Evolutionary conservation across 495 filamentous ascomycete species (phyloP), one percentile per base, ranked within the genome.

Genomic region (Lepidopterella palustris): DNA sequence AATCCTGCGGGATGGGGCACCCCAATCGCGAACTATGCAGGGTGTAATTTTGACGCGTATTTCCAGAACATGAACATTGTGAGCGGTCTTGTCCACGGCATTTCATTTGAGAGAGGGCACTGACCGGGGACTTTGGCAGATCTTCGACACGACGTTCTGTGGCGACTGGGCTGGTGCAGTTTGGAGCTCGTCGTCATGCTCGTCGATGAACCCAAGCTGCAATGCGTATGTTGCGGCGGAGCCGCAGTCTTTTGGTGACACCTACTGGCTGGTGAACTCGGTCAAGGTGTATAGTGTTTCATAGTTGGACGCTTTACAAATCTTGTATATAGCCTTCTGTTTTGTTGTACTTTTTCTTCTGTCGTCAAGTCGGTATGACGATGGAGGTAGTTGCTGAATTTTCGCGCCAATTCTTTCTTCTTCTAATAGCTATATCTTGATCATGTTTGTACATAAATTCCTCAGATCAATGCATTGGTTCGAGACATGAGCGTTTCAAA

Each of bases 31-130:
- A 66, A 63, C 27, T 71, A 60, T 62, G 58, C 67, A 0, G 69
- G 64, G 0, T 72, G 70, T 56, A 53, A 68, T 49, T 70, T 66
- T 47, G 61, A 63, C 27, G 57, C 53, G 11, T 58, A 68, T 45
- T 70, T 72, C 45, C 20, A 54, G 35, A 60, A 68, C 51, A 66
- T 68, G 68, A 60, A 65, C 25, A 57, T 70, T 32, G 63, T 66
- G 24, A 66, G 63, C n/a, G n/a, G n/a, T n/a, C 52, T 20, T 89
- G 71, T 69, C 86, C 59, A 81, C 92, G 58, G 42, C 59, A 20
- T 63, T 70, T 1, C 77, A 84, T 55, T 93, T 1, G 32, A 31
- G 15, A 95, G 77, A 77, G 74, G 61, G 67, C 84, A 42, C 83
- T 92, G 71, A 80, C 81, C 84, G 20, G 5, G 15, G 26, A 50